These are phyloP conservation scores for Chondrus crispus DNA, from an alignment of 23 red algal genomes.

Conservation along the genomic window DNA sequence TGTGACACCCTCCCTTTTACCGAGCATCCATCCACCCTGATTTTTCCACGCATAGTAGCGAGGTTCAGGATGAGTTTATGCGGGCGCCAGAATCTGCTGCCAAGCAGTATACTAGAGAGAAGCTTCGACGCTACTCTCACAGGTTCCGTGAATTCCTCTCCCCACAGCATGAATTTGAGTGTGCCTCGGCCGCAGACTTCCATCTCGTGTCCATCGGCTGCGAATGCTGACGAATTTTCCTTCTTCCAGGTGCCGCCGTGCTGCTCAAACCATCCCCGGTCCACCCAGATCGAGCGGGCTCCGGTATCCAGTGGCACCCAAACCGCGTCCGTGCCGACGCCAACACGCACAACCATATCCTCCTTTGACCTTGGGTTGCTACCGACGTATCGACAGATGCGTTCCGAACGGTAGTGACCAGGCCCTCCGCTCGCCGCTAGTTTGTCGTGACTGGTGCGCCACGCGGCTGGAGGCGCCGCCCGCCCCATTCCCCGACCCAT, in stretches of 20 bases:
- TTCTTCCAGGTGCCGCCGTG: neutral
- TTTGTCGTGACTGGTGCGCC: too few species aligned
- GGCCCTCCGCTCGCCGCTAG: too few species aligned
- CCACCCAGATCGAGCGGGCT: neutral
- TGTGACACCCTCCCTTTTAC: too few species aligned
- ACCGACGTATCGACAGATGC: too few species aligned
- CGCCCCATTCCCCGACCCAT: too few species aligned
- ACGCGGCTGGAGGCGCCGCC: too few species aligned
- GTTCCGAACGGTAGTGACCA: too few species aligned
- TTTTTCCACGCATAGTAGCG: neutral
- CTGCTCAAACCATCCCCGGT: neutral
- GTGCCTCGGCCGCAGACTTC: neutral
- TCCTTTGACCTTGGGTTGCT: too few species aligned
- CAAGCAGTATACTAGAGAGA: neutral
- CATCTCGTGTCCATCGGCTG: neutral
- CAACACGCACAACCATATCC: too few species aligned
- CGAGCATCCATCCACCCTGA: too few species aligned
- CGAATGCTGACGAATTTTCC: neutral
- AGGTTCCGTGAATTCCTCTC: neutral
- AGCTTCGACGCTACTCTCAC: neutral
- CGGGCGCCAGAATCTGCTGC: neutral
- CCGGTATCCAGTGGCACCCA: neutral
- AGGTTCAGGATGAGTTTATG: neutral
- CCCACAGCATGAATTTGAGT: neutral
- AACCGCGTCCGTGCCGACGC: neutral